phyloP scores from a whole-genome alignment of 345 rosid species.

The Luvunga scandens region DNA sequence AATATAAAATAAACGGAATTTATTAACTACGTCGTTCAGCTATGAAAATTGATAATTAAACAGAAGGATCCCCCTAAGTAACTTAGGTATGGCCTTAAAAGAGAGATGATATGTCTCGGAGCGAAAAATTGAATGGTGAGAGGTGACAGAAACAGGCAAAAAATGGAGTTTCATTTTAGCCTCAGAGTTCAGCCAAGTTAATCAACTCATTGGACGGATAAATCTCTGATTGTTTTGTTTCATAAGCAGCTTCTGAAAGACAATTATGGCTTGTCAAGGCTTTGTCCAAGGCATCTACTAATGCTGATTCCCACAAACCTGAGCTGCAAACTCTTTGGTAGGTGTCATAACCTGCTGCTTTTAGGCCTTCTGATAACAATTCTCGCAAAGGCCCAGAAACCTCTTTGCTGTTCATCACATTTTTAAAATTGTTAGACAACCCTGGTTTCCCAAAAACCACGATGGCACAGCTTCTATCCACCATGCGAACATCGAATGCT shows the following conservation, averaged over 20 bases:
- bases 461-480: constrained; percentile 74
- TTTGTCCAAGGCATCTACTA: constrained; percentile 65
- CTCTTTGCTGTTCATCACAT: constrained; percentile 38
- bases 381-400: constrained; percentile 49
- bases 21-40: not conserved
- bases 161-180: not conserved
- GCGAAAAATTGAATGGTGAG: no score
- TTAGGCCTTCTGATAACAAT: constrained; percentile 66
- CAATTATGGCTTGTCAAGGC: constrained; percentile 31
- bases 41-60: no score
- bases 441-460: constrained; percentile 62
- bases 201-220: constrained; percentile 54
- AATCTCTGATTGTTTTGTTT: constrained; percentile 38
- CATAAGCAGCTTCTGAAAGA: constrained; percentile 23
- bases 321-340: constrained; percentile 63
- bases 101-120: not conserved
- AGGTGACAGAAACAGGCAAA: not conserved
- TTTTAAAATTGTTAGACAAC: constrained; percentile 42
- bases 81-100: no score
- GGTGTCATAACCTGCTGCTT: constrained; percentile 51
- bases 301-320: constrained; percentile 62
- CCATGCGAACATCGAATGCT: constrained; percentile 55
- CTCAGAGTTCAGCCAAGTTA: constrained; percentile 68
- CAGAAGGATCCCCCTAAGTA: no score
- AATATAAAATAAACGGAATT: no score